Evolutionary conservation across 805 yeast genomes (phyloP).

Genomic region (Sugiyamaella americana): DNA sequence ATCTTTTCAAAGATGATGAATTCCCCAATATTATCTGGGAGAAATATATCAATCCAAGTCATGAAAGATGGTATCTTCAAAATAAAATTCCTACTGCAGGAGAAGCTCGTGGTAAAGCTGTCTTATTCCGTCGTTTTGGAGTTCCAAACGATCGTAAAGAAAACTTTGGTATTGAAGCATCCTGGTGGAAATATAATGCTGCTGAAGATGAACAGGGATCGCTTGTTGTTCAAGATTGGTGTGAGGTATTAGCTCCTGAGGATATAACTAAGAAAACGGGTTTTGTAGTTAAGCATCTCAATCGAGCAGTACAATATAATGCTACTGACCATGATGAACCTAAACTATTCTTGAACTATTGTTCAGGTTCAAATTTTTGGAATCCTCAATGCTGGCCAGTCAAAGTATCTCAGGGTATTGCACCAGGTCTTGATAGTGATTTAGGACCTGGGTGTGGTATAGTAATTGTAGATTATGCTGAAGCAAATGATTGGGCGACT

Average conservation of each 20-base stretch:
- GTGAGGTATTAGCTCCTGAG: slow-evolving; percentile 49
- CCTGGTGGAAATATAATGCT: slow-evolving; percentile 58
- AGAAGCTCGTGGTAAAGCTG: slow-evolving; percentile 59
- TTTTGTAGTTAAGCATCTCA: slow-evolving; percentile 50
- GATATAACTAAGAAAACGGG: slow-evolving; percentile 53
- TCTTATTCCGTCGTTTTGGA: slow-evolving; percentile 69
- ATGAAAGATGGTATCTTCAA: slow-evolving; percentile 55
- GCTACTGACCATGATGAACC: slow-evolving; percentile 34
- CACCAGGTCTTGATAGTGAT: slow-evolving; percentile 2
- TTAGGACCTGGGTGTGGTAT: slow-evolving; percentile 53
- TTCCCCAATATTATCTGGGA: slow-evolving; percentile 59
- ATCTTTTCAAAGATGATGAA: slow-evolving; percentile 40
- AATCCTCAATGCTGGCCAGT: slow-evolving; percentile 71
- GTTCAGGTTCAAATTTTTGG: slow-evolving; percentile 68
- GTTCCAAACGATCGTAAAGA: neutral
- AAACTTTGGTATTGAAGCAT: slow-evolving; percentile 58
- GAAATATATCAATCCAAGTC: slow-evolving; percentile 43
- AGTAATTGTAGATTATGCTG: slow-evolving; percentile 63
- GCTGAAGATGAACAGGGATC: slow-evolving; percentile 57
- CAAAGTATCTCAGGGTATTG: slow-evolving; percentile 43
- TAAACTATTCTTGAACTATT: slow-evolving; percentile 63
- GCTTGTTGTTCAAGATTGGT: slow-evolving; percentile 66
- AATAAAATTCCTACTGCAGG: slow-evolving; percentile 51
- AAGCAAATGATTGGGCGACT: slow-evolving; percentile 49
- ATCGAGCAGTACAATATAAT: slow-evolving; percentile 47